Conservation (phyloP, 2,329 filamentous ascomycete genomes). For the Paraphaeosphaeria sporulosa region DNA sequence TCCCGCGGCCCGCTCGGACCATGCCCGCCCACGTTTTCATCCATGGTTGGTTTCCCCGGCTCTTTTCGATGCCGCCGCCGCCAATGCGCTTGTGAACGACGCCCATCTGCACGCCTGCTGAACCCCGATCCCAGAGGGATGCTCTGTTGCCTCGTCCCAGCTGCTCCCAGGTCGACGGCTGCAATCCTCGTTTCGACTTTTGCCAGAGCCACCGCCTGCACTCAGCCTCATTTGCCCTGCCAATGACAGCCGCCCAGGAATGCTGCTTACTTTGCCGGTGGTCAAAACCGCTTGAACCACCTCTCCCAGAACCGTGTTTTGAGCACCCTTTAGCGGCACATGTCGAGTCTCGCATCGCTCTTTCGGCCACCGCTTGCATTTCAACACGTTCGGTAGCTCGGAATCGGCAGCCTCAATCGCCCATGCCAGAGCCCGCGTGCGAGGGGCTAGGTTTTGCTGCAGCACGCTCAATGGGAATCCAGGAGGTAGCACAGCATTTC, state of each 20-base stretch:
- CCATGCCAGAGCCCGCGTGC: slow-evolving; percentile 12
- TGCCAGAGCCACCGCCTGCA: too few relatives aligned
- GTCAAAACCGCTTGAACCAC: slow-evolving; percentile 4
- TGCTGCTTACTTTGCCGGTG: slow-evolving; percentile 20
- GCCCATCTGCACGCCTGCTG: slow-evolving; percentile 10
- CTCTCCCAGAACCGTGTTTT: slow-evolving; percentile 14
- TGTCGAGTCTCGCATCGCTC: slow-evolving; percentile 24
- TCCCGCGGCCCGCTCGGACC: slow-evolving; percentile 8
- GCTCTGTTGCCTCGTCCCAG: not conserved
- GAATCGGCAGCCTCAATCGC: slow-evolving; percentile 13
- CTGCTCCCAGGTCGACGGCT: too few relatives aligned
- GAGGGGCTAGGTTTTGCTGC: slow-evolving; percentile 7
- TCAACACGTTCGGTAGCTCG: slow-evolving; percentile 17
- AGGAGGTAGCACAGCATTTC: slow-evolving; percentile 29
- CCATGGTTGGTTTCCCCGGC: slow-evolving; percentile 8
- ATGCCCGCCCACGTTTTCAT: slow-evolving; percentile 23
- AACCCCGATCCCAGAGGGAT: too few relatives aligned
- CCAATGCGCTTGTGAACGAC: slow-evolving; percentile 14
- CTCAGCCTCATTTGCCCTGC: slow-evolving; percentile 26
- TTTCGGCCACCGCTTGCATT: slow-evolving; percentile 24
- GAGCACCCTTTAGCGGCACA: not conserved
- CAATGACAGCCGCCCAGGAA: slow-evolving; percentile 15
- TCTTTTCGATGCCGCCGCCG: slow-evolving; percentile 7
- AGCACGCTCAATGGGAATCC: slow-evolving; percentile 16
- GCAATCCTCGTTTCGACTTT: too few relatives aligned